A percentile compares a stretch with the other conserved stretches of the same genome.
Conservation (phyloP, 2,329 filamentous ascomycete genomes). For the Didymella lethalis region DNA sequence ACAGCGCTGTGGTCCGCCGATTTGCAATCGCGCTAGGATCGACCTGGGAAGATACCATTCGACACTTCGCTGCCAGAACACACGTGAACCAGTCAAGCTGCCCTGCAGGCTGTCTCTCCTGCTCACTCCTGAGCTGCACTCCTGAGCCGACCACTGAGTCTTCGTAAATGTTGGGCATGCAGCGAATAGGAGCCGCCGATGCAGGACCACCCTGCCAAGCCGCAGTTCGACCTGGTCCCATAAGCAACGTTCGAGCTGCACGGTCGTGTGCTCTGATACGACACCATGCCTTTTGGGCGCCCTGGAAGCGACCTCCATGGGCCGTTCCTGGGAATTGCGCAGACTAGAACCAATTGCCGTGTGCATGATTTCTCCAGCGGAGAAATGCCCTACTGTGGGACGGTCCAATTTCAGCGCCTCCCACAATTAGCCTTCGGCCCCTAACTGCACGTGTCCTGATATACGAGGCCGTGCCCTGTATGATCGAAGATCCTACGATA, state of each 20-base stretch:
- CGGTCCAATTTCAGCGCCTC: conserved; percentile 24
- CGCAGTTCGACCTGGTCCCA: conserved; percentile 8
- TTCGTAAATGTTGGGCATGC: conserved; percentile 13
- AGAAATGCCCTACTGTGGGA: conserved; percentile 19
- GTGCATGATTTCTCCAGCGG: conserved; percentile 17
- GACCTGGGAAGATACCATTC: conserved; percentile 18
- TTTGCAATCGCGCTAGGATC: conserved; percentile 28
- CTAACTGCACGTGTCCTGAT: conserved; percentile 21
- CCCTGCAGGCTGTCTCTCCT: conserved; percentile 14
- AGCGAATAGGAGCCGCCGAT: conserved; percentile 19
- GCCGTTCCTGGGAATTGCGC: conserved; percentile 19
- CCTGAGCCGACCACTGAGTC: conserved; percentile 18
- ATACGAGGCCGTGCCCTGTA: conserved; percentile 6
- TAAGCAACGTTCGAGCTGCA: conserved; percentile 13
- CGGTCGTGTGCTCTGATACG: conserved; percentile 11
- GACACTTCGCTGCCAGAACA: conserved; percentile 16
- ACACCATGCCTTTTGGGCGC: conserved; percentile 9
- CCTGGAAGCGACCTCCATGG: conserved; percentile 19
- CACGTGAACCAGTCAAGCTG: conserved; percentile 25
- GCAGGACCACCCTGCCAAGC: conserved; percentile 24
- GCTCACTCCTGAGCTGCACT: conserved; percentile 30
- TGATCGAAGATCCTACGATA: conserved; percentile 13
- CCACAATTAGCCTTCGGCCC: conserved; percentile 23
- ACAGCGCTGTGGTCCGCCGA: conserved; percentile 25
- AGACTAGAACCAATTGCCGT: conserved; percentile 13